phyloP scores from a whole-genome alignment of 2,329 filamentous ascomycete genomes.

The Xylariales sp. region DNA sequence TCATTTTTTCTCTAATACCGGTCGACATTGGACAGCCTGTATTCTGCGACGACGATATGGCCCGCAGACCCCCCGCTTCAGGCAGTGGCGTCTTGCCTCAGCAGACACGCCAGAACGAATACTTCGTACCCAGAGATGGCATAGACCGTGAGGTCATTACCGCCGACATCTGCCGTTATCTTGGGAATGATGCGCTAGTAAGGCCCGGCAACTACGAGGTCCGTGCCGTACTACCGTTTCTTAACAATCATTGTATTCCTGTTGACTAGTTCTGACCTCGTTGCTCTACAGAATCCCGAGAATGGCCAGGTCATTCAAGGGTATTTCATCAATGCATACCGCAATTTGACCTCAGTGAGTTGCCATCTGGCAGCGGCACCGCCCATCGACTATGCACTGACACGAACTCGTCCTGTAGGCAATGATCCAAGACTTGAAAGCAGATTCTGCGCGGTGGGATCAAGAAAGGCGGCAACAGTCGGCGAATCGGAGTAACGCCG shows the following conservation, averaged over 20 bases:
- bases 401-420: slow-evolving; percentile 56
- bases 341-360: slow-evolving; percentile 81
- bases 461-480: slow-evolving; percentile 68
- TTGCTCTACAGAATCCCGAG: slow-evolving; percentile 60
- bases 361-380: slow-evolving; percentile 4
- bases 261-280: slow-evolving; percentile 40
- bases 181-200: slow-evolving; percentile 84
- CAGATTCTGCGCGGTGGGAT: slow-evolving; percentile 71
- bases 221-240: slow-evolving; percentile 44
- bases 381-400: slow-evolving; percentile 36
- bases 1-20: slow-evolving; percentile 34
- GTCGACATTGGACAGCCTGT: slow-evolving; percentile 41
- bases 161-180: slow-evolving; percentile 84
- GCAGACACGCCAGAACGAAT: slow-evolving; percentile 74
- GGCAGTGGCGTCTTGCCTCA: slow-evolving; percentile 55
- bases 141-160: slow-evolving; percentile 88
- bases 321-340: slow-evolving; percentile 83
- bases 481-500: slow-evolving; percentile 61
- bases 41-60: slow-evolving; percentile 45
- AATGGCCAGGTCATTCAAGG: slow-evolving; percentile 72
- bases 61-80: slow-evolving; percentile 53
- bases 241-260: slow-evolving; percentile 1
- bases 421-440: slow-evolving; percentile 72
- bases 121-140: slow-evolving; percentile 82
- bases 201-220: slow-evolving; percentile 81